These are phyloP conservation scores for Wallacemonas sp. DNA, from an alignment of 208 protist species.

Conservation along the genomic window DNA sequence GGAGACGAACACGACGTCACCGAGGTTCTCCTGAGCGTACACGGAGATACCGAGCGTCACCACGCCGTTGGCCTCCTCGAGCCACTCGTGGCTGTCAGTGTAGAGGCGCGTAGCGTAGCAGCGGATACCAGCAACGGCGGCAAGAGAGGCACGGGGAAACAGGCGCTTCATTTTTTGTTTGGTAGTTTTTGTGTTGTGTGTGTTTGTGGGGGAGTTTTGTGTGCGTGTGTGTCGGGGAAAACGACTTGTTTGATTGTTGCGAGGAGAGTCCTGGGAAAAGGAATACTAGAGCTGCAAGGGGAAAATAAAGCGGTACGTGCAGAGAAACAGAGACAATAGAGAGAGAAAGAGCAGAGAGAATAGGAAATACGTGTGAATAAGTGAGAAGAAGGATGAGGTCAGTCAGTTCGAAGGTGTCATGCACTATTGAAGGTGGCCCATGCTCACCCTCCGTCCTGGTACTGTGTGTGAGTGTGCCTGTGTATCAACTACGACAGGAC, in stretches of 20 bases:
- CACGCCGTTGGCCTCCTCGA: conserved; percentile 53
- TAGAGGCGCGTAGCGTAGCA: conserved; percentile 76
- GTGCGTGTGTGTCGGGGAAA: too few relatives aligned
- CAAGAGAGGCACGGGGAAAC: conserved; percentile 30
- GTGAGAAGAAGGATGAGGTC: too few relatives aligned
- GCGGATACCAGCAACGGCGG: conserved; percentile 40
- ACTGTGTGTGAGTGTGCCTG: too few relatives aligned
- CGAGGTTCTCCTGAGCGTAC: conserved; percentile 90
- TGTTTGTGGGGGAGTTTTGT: neutral
- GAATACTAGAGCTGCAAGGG: neutral
- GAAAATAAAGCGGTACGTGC: neutral
- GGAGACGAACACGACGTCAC: conserved; percentile 91
- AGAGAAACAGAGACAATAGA: neutral
- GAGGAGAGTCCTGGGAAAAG: too few relatives aligned
- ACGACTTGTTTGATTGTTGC: too few relatives aligned
- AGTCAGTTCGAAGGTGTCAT: too few relatives aligned
- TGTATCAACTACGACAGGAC: too few relatives aligned
- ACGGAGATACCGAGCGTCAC: conserved; percentile 86
- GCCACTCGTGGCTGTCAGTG: conserved; percentile 92
- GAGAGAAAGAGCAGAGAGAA: too few relatives aligned
- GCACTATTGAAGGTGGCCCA: too few relatives aligned
- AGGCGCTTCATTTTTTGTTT: conserved; percentile 48
- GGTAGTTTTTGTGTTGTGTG: conserved; percentile 12
- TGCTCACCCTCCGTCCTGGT: too few relatives aligned
- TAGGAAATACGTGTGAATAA: too few relatives aligned